Conservation (phyloP, 1,139 yeast species). For the Kodamaea sp. region DNA sequence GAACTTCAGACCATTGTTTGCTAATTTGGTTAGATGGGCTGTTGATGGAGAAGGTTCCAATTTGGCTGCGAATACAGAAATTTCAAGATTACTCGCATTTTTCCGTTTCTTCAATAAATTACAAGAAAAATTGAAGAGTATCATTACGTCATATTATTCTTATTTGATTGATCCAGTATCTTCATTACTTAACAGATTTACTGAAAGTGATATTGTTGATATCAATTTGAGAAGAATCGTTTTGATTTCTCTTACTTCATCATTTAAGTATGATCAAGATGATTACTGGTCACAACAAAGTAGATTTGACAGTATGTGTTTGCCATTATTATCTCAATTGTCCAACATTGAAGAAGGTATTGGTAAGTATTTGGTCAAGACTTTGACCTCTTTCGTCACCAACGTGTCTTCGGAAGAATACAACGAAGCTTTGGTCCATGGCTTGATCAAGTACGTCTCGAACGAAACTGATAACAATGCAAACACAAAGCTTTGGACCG, state of each 20-base stretch:
- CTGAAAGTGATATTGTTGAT: constrained; percentile 40
- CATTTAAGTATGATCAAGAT: constrained; percentile 85
- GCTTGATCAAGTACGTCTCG: constrained; percentile 36
- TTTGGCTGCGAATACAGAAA: constrained; percentile 40
- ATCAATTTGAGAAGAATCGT: constrained; percentile 66
- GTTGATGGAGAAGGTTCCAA: constrained; percentile 71
- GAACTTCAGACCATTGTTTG: constrained; percentile 88
- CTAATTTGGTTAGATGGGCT: constrained; percentile 90
- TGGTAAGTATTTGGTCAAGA: constrained; percentile 76
- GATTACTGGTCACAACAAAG: constrained; percentile 92
- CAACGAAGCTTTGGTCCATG: constrained; percentile 47
- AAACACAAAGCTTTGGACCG: constrained; percentile 72
- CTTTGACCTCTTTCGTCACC: constrained; percentile 70
- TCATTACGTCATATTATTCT: constrained; percentile 83
- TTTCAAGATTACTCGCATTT: constrained; percentile 63
- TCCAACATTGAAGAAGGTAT: constrained; percentile 61
- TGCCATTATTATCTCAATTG: constrained; percentile 63
- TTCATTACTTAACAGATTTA: constrained; percentile 48
- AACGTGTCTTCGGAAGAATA: constrained; percentile 81
- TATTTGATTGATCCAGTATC: constrained; percentile 75
- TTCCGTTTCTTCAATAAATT: constrained; percentile 83
- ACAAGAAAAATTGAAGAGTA: constrained; percentile 79
- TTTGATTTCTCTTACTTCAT: constrained; percentile 65
- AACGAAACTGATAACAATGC: constrained; percentile 30
- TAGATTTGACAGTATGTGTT: constrained; percentile 70